Base-by-base conservation (phyloP, 768 basidiomycete genomes). In the Auricularia heimuer region DNA sequence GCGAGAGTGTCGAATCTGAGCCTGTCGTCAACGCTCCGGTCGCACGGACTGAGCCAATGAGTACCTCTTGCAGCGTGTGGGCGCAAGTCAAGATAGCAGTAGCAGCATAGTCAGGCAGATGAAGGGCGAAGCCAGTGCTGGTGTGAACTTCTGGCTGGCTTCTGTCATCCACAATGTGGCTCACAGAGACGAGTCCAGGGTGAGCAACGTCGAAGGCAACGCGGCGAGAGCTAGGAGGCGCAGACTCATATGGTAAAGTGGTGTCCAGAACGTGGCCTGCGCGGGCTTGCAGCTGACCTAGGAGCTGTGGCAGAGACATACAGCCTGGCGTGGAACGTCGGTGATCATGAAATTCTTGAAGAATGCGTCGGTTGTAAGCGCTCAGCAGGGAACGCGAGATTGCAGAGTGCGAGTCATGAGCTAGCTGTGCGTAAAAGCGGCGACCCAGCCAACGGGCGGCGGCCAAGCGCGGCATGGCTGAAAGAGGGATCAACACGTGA, bases 61-160 rank as follows among this genome's bases (percentile, higher is more conserved):
- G 61, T 69, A 79, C 85, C 82, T 85, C 81, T 73, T 87, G 82
- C 34, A 88, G 71, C 2, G 86, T 85, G 71, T 88, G 87, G 6
- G 82, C 83, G 68, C 86, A 88, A 11, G 83, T 83, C 29, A 85
- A 66, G 42, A 87, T 69, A 16, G 83, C 67, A 7, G 75, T 69
- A 64, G 77, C 73, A 8, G 71, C 65, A 61, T 70, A 61, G 37
- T 65, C 68, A 10, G 71, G 67, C 61, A 70, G 63, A 65, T 80
- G 76, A 62, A 88, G 68, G 4, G 78, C 80, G 72, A 89, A 88
- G 2, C 83, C 86, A 18, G 84, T 85, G 51, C 80, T 83, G 12
- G 85, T 70, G 3, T 79, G 77, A 33, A 87, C 73, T 71, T 81
- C 81, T 67, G 80, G 75, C 29, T 76, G 75, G 47, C 75, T 70